Evolutionary conservation across 2,329 filamentous ascomycete species (phyloP).

Genomic region (Pyrenophora tritici-repentis): DNA sequence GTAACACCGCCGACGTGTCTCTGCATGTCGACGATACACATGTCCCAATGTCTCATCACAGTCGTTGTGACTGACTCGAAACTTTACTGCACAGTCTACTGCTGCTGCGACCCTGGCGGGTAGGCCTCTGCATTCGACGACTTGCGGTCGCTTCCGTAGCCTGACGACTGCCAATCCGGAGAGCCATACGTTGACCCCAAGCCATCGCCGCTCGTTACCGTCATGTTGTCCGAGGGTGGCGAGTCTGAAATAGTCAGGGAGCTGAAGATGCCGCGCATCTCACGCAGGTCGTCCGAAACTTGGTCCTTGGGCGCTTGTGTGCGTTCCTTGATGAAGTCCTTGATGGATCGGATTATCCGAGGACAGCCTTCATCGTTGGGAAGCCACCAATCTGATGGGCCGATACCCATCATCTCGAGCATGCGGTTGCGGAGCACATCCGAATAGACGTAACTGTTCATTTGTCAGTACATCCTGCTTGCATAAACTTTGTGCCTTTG

Average conservation of each 20-base stretch:
- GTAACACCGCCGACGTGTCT: constrained; percentile 11
- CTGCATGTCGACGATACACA: constrained; percentile 5
- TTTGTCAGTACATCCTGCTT: constrained; percentile 12
- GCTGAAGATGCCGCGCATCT: constrained; percentile 72
- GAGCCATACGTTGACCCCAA: constrained; percentile 25
- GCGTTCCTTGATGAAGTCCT: constrained; percentile 80
- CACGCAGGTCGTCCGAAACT: constrained; percentile 67
- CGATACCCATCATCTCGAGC: constrained; percentile 74
- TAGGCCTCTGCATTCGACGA: constrained; percentile 23
- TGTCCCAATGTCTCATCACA: constrained; percentile 6
- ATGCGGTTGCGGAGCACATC: constrained; percentile 74
- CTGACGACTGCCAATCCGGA: constrained; percentile 29
- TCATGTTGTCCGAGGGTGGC: constrained; percentile 36
- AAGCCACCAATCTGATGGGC: constrained; percentile 85
- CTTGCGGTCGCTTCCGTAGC: constrained; percentile 28
- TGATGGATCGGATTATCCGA: constrained; percentile 74
- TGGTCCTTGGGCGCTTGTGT: constrained; percentile 58
- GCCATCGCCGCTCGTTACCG: constrained; percentile 33
- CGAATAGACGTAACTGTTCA: constrained; percentile 78
- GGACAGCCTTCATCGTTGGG: constrained; percentile 78
- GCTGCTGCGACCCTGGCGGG: constrained; percentile 11
- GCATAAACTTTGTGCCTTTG: too few relatives aligned
- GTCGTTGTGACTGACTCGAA: neutral
- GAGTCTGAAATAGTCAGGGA: constrained; percentile 47
- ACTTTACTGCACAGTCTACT: constrained; percentile 22